Conservation (phyloP, 2,329 filamentous ascomycete genomes). For the Blastomyces gilchristii region DNA sequence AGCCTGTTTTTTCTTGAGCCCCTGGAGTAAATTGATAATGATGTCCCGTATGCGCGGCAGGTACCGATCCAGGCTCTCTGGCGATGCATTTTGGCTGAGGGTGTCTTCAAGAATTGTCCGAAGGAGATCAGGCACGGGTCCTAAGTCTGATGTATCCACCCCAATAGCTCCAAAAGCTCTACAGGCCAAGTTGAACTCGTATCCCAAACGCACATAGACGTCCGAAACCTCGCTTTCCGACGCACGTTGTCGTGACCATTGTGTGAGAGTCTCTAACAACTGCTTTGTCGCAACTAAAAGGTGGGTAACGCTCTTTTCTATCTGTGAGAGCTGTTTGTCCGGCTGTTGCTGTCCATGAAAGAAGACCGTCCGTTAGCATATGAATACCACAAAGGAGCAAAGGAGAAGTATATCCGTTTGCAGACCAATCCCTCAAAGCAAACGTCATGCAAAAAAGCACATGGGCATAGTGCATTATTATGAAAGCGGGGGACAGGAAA, state of each 20-base stretch:
- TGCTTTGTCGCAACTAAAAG: slow-evolving; percentile 96
- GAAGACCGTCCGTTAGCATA: slow-evolving; percentile 13
- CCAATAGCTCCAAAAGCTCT: slow-evolving; percentile 94
- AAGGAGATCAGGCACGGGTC: slow-evolving; percentile 85
- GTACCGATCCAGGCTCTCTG: slow-evolving; percentile 87
- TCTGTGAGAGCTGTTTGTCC: slow-evolving; percentile 76
- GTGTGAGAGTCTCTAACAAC: slow-evolving; percentile 88
- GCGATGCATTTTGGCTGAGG: slow-evolving; percentile 88
- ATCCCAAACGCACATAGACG: slow-evolving; percentile 92
- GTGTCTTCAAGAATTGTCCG: slow-evolving; percentile 90
- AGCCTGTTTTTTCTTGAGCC: slow-evolving; percentile 93
- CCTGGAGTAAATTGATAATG: slow-evolving; percentile 93
- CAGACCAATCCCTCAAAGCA: not conserved
- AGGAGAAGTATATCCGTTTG: not conserved
- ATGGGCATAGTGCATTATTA: not conserved
- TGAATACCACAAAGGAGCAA: not conserved
- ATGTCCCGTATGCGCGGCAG: slow-evolving; percentile 92
- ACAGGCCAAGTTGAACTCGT: slow-evolving; percentile 99
- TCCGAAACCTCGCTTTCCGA: slow-evolving; percentile 94
- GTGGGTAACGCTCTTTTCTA: slow-evolving; percentile 97
- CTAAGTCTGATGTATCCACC: slow-evolving; percentile 86
- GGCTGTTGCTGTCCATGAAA: slow-evolving; percentile 30
- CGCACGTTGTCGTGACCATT: slow-evolving; percentile 89
- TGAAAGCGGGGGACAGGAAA: not conserved
- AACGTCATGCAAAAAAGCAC: too few species aligned